Base-by-base conservation (phyloP, 1,284 basidiomycete species). In the Amylostereum areolatum region DNA sequence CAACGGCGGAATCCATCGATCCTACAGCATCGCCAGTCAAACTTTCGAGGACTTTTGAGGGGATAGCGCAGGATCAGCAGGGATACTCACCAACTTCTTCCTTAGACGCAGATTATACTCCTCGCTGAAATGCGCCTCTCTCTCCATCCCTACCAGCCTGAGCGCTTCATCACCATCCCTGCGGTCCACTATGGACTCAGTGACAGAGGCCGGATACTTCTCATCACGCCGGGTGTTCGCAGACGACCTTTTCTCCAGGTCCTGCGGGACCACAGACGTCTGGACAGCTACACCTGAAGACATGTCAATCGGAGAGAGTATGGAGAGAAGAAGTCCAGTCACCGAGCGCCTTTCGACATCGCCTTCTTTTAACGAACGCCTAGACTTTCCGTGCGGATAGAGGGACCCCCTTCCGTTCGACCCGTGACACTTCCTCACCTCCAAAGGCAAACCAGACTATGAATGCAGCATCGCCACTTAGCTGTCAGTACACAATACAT, bases 61-160 rank as follows among this genome's bases (percentile, higher is more conserved):
- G 18, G 18, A 18, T 18, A 18, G 18, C 18, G 18, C 18, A 27
- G 24, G 3, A 41, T 41, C n/a, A 3, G 41, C 27, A 4, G 25
- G 44, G 27, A 18, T 33, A 65, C 70, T 25, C 56, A 82, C 81
- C 60, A 85, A 63, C 64, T 85, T 85, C 57, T 75, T 65, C 52
- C 78, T 69, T 48, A 83, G 62, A 59, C 70, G 77, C 45, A 51
- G 60, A 59, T 83, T 80, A 50, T 78, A 83, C 54, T 83, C 81
- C 32, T 84, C 79, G 52, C 69, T 80, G 61, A 83, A 84, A 44
- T 78, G 64, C 3, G 63, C 62, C 24, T 70, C 69, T 31, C 77
- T 68, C 55, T 78, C 73, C 8, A 62, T 62, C 3, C 81, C 78
- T 41, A 84, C 80, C 25, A 84, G 72, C 52, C 70, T 67, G 43